Conservation (phyloP, 306 rosid species). For the Benincasa hispida region DNA sequence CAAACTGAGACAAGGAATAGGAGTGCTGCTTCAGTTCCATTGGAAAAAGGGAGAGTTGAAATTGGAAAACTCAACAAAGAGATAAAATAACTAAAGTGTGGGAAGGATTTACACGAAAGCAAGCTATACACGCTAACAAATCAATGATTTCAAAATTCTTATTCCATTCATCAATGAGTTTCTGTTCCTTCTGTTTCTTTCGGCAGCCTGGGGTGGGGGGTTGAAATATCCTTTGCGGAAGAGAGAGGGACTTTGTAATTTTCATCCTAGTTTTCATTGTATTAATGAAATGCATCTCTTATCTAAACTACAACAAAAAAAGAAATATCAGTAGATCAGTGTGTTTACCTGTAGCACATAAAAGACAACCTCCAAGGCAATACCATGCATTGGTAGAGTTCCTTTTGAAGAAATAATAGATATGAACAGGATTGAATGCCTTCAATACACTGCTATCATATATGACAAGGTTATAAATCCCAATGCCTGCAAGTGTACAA, state of each 20-base stretch:
- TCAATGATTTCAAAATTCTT: not conserved
- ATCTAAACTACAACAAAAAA: not conserved
- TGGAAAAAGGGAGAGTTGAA: not conserved
- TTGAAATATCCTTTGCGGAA: not conserved
- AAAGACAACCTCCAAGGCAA: conserved; percentile 93
- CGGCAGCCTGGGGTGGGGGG: not conserved
- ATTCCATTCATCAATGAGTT: not conserved
- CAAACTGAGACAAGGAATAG: not conserved
- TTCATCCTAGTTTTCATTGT: not conserved
- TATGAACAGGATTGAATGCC: conserved; percentile 90
- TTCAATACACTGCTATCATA: conserved; percentile 57
- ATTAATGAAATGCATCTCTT: not conserved
- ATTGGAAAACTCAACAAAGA: not conserved
- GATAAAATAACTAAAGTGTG: not conserved
- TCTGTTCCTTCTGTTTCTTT: not conserved
- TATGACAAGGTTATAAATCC: conserved; percentile 77
- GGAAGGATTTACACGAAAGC: not conserved
- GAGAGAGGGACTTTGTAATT: not conserved
- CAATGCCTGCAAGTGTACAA: conserved; percentile 73
- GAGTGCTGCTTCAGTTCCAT: not conserved
- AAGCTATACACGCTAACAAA: not conserved
- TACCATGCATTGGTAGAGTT: conserved; percentile 92
- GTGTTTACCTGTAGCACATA: conserved; percentile 85
- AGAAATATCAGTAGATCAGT: not conserved
- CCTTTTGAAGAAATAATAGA: conserved; percentile 85